Percentiles rank a stretch among this genome's conserved stretches.
These are phyloP conservation scores for Phalaenopsis aphrodite DNA, from an alignment of 106 monocot genomes.

Conservation along the genomic window DNA sequence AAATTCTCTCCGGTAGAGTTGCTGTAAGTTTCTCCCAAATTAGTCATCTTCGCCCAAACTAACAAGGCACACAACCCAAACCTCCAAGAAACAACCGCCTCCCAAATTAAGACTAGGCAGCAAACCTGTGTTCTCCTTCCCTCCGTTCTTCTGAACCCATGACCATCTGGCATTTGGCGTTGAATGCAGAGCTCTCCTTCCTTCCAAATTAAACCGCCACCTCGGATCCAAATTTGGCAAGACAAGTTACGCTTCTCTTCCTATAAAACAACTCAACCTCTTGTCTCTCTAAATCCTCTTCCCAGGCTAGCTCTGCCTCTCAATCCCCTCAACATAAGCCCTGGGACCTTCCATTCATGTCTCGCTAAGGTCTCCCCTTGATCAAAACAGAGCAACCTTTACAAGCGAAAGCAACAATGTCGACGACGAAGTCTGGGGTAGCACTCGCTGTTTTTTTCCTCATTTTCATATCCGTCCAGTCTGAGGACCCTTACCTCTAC, in stretches of 20 bases:
- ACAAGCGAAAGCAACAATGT: background rate
- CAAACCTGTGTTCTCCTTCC: too few relatives aligned
- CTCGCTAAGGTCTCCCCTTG: background rate
- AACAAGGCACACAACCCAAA: too few relatives aligned
- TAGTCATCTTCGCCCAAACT: too few relatives aligned
- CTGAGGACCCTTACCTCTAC: constrained; percentile 60
- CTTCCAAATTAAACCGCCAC: background rate
- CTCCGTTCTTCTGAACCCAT: too few relatives aligned
- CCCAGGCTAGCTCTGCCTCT: background rate
- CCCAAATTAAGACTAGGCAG: too few relatives aligned
- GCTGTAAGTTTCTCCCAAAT: too few relatives aligned
- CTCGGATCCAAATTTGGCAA: background rate
- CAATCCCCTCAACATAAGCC: background rate
- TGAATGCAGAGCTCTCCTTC: background rate
- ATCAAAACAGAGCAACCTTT: background rate
- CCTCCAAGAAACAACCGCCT: too few relatives aligned
- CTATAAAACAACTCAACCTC: background rate
- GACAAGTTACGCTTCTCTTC: background rate
- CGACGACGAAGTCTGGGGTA: background rate
- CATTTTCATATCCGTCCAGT: constrained; percentile 8
- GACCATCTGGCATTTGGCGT: too few relatives aligned
- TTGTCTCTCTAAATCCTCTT: background rate
- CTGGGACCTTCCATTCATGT: constrained; percentile 1
- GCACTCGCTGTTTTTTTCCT: background rate
- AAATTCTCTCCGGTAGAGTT: too few relatives aligned